Evolutionary conservation across 2,329 filamentous ascomycete genomes (phyloP).

Genomic region (Aspergillus proliferans): DNA sequence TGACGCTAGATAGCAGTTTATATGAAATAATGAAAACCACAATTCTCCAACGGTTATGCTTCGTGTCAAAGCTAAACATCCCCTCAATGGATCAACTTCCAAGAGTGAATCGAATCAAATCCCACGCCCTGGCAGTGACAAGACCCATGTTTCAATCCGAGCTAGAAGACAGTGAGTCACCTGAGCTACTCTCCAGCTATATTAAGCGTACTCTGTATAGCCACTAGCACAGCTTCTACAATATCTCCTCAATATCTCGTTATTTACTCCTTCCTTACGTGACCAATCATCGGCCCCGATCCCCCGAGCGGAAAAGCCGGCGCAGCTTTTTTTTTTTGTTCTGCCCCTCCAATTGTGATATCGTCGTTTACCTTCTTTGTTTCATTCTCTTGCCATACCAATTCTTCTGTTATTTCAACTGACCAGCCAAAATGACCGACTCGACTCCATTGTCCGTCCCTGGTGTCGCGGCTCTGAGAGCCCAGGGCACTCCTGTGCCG

Average conservation of each 20-base stretch:
- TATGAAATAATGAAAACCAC: no score
- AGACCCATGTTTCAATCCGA: slow-evolving; percentile 2
- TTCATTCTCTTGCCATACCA: not conserved
- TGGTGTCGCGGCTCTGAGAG: slow-evolving; percentile 61
- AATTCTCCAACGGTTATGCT: no score
- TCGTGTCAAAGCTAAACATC: no score
- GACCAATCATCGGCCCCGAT: not conserved
- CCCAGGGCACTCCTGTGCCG: slow-evolving; percentile 61
- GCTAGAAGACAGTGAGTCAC: not conserved
- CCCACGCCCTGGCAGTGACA: slow-evolving; percentile 19
- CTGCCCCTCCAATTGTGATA: slow-evolving; percentile 9
- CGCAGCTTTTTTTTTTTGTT: slow-evolving; percentile 27
- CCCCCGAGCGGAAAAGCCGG: slow-evolving; percentile 28
- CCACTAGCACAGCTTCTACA: not conserved
- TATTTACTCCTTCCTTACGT: not conserved
- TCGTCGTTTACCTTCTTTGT: no score
- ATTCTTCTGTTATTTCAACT: not conserved
- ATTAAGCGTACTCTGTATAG: no score
- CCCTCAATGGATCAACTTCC: no score
- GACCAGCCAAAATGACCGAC: not conserved
- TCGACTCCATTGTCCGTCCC: slow-evolving; percentile 53
- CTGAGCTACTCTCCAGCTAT: no score
- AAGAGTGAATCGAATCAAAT: not conserved
- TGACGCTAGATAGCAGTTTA: no score
- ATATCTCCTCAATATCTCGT: not conserved